Conservation (phyloP, 2,329 filamentous ascomycete genomes). For the Chrysosporium keratinophilum region DNA sequence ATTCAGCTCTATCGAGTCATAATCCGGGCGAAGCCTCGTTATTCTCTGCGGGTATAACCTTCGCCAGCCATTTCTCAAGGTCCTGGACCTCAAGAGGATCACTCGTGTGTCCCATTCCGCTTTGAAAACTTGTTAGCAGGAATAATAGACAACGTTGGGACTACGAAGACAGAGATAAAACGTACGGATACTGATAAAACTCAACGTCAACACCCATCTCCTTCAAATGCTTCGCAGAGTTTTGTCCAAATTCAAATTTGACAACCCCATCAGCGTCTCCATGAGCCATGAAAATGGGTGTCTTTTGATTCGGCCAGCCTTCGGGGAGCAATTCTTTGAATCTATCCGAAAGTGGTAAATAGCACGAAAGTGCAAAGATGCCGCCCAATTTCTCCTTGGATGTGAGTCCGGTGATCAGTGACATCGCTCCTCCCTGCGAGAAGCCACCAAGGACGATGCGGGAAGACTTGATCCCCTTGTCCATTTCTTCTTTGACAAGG, state of each 20-base stretch:
- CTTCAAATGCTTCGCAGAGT: conserved; percentile 57
- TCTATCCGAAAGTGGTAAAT: conserved; percentile 61
- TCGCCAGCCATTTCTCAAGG: conserved; percentile 55
- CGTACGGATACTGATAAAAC: conserved; percentile 65
- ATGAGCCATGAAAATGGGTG: conserved; percentile 80
- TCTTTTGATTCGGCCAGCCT: conserved; percentile 55
- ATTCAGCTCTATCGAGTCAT: conserved; percentile 6
- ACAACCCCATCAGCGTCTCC: conserved; percentile 70
- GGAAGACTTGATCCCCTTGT: conserved; percentile 66
- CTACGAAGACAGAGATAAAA: conserved; percentile 15
- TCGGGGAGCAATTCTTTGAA: conserved; percentile 48
- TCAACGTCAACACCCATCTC: conserved; percentile 61
- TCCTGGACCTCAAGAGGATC: conserved; percentile 71
- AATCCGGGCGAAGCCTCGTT: conserved; percentile 11
- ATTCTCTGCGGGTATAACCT: conserved; percentile 43
- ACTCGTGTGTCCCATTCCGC: conserved; percentile 64
- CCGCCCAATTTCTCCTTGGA: conserved; percentile 66
- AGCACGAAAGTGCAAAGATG: conserved; percentile 75
- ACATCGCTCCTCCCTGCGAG: conserved; percentile 74
- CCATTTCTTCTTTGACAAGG: conserved; percentile 70
- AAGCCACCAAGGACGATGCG: conserved; percentile 66
- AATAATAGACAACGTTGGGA: not conserved
- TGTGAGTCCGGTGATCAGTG: conserved; percentile 69
- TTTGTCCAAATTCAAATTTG: conserved; percentile 54
- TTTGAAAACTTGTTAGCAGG: conserved; percentile 24